Base-by-base conservation (phyloP, 257 asterid species). In the Rehmannia glutinosa region DNA sequence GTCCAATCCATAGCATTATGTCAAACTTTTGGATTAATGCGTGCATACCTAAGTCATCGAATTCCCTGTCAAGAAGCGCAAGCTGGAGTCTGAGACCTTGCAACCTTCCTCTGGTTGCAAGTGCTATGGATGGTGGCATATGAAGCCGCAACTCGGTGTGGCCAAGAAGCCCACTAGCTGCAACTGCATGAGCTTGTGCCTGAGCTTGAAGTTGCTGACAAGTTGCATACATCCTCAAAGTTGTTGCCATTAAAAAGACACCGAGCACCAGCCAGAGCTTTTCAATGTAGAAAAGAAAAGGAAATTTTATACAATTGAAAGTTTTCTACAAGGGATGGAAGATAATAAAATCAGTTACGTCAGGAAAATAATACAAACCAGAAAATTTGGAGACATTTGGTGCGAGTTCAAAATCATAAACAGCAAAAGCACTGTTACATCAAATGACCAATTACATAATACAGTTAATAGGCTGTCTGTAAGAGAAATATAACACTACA, bases 191-290 rank as follows among this genome's bases (percentile, higher is more conserved):
- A 53, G 97, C 99, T 70, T 94, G 99, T 49, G 99, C 97, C 80
- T 91, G 99, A 55, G 97, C 97, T 84, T 94, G 99, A 80, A 94
- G 97, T 69, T 91, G 97, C 84, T 94, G 97, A 75, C 99, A 94
- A 5, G 99, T 94, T 54, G 99, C 97, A 73, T 94, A 94, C 99
- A 94, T 94, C 77, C 99, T 85, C 67, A 94, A 75, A 56, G 84
- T 78, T 27, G 98, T 91, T 53, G 99, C 99, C 95, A 89, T 88
- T 62, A 91, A 78, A 77, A 94, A 94, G 56, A 94, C 97, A 66
- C 90, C 99, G 38, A 94, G 97, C 55, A 91, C 99, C 88, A 94
- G 63, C 99, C 99, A 94, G 32, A 94, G 97, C 99, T 94, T 76
- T 60, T 42, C 35, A 56, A 16, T 8, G 52, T 25, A 49, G 64